Conservation (phyloP, 179 eudicot species). For the Drosera spatulata region DNA sequence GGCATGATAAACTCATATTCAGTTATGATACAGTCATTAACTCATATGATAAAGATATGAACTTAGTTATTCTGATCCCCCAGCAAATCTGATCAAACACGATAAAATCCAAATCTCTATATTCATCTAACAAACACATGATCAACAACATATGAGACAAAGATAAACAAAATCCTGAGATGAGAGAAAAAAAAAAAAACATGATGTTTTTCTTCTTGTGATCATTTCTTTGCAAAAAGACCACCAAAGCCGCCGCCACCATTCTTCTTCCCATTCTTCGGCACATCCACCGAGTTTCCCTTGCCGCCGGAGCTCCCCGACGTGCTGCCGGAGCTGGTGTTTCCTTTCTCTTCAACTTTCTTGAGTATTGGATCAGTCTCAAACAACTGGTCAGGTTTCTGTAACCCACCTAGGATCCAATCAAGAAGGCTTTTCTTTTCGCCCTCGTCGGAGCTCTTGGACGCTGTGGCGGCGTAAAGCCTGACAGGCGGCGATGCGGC, state of each 20-base stretch:
- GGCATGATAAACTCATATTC: too few relatives aligned
- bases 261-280: constrained; percentile 47
- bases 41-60: too few relatives aligned
- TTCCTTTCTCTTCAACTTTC: constrained; percentile 53
- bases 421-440: constrained; percentile 71
- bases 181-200: too few relatives aligned
- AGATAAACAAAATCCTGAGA: too few relatives aligned
- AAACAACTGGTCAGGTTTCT: constrained; percentile 59
- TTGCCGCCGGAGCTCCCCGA: neutral
- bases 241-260: constrained; percentile 62
- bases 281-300: constrained; percentile 38
- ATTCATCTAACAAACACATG: too few relatives aligned
- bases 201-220: too few relatives aligned
- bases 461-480: constrained; percentile 39
- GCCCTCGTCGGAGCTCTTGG: constrained; percentile 33
- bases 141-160: too few relatives aligned
- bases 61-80: too few relatives aligned
- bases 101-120: too few relatives aligned
- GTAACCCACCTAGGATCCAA: constrained; percentile 47
- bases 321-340: constrained; percentile 19
- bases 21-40: too few relatives aligned
- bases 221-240: constrained; percentile 64
- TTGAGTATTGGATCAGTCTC: constrained; percentile 83
- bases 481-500: constrained; percentile 29
- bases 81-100: too few relatives aligned